Percentiles rank a stretch among this genome's conserved stretches.
phyloP scores from a whole-genome alignment of 1,284 basidiomycete species.

The Exsudoporus floridanus region DNA sequence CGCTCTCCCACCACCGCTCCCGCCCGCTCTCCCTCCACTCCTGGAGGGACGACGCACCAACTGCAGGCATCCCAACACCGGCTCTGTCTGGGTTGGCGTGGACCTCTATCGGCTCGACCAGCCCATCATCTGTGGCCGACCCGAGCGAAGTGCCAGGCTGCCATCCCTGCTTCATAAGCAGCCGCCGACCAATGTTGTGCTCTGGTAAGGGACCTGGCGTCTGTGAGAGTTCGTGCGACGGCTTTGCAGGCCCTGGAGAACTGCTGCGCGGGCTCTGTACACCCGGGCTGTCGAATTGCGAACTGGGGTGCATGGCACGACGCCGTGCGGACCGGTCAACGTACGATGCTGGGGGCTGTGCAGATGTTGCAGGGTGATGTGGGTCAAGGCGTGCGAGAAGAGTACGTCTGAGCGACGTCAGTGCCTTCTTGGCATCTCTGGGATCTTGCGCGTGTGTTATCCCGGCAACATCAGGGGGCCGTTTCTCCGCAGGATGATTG shows the following conservation, averaged over 20 bases:
- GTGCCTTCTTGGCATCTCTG: slow-evolving; percentile 57
- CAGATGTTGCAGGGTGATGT: slow-evolving; percentile 13
- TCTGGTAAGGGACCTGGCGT: slow-evolving; percentile 42
- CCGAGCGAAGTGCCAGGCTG: slow-evolving; percentile 63
- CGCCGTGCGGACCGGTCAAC: slow-evolving; percentile 69
- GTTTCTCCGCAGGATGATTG: slow-evolving; percentile 35
- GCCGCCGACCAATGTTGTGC: slow-evolving; percentile 63
- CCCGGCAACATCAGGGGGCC: slow-evolving; percentile 31
- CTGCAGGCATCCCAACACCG: slow-evolving; percentile 50
- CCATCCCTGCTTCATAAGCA: slow-evolving; percentile 75
- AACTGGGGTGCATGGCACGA: slow-evolving; percentile 53
- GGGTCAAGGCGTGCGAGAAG: slow-evolving; percentile 51
- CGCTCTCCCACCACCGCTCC: slow-evolving; percentile 31
- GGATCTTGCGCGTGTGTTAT: slow-evolving; percentile 22
- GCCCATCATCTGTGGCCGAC: slow-evolving; percentile 25
- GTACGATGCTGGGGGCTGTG: slow-evolving; percentile 38
- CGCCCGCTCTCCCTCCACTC: slow-evolving; percentile 34
- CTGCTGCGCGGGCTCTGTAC: slow-evolving; percentile 28
- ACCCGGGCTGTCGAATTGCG: slow-evolving; percentile 49
- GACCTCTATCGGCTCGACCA: slow-evolving; percentile 57
- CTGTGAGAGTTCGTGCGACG: slow-evolving; percentile 13
- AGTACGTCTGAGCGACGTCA: slow-evolving; percentile 59
- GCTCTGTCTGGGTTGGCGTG: slow-evolving; percentile 44
- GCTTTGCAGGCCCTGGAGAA: slow-evolving; percentile 20
- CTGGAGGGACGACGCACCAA: not conserved